These are phyloP conservation scores for Exophiala oligosperma DNA, from an alignment of 2,329 filamentous ascomycete genomes.

Conservation along the genomic window DNA sequence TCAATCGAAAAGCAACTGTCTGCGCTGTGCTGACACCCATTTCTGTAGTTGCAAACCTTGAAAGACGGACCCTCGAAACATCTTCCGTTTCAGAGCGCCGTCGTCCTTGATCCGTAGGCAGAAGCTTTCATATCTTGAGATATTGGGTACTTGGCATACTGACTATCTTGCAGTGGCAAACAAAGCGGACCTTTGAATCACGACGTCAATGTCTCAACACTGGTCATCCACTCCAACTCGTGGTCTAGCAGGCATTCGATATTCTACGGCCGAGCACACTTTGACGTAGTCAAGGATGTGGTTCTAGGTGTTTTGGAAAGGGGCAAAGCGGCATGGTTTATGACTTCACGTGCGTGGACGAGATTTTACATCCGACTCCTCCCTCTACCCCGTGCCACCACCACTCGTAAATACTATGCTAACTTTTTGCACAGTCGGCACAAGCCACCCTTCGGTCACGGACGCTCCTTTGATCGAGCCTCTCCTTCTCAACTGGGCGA, in stretches of 20 bases:
- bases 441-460: conserved; percentile 64
- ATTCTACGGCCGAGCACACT: conserved; percentile 66
- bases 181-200: conserved; percentile 61
- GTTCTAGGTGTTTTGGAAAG: conserved; percentile 49
- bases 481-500: conserved; percentile 60
- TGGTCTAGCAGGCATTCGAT: conserved; percentile 60
- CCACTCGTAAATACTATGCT: not conserved
- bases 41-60: conserved; percentile 20
- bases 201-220: conserved; percentile 57
- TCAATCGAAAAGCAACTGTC: not conserved
- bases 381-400: not conserved
- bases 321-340: conserved; percentile 50
- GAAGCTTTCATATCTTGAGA: not conserved
- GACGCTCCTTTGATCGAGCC: conserved; percentile 67
- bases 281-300: conserved; percentile 61
- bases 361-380: not conserved
- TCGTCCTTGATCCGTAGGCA: conserved; percentile 60
- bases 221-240: conserved; percentile 64
- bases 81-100: conserved; percentile 55
- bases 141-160: not conserved
- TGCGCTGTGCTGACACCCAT: not conserved
- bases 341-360: conserved; percentile 43
- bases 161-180: conserved; percentile 49
- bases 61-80: conserved; percentile 46
- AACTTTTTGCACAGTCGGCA: conserved; percentile 40